These are phyloP conservation scores for Byssothecium circinans DNA, from an alignment of 2,329 filamentous ascomycete species.

Conservation along the genomic window DNA sequence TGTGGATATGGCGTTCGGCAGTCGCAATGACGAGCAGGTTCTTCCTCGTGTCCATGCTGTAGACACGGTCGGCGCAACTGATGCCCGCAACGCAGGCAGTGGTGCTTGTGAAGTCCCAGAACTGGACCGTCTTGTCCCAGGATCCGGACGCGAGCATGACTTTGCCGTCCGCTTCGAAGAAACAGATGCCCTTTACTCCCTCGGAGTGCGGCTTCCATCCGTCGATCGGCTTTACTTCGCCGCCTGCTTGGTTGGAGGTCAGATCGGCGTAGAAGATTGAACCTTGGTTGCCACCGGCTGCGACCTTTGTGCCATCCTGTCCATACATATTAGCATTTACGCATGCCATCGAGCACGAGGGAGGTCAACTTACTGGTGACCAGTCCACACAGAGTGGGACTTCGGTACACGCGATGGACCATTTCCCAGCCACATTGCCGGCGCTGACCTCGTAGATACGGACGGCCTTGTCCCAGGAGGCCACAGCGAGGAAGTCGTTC, in stretches of 20 bases:
- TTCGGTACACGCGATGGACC: slow-evolving; percentile 71
- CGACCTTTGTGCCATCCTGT: slow-evolving; percentile 87
- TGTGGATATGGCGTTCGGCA: slow-evolving; percentile 93
- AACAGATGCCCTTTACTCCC: slow-evolving; percentile 76
- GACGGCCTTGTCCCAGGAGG: slow-evolving; percentile 98
- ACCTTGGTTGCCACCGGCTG: slow-evolving; percentile 88
- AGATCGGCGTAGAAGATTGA: slow-evolving; percentile 87
- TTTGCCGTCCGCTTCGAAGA: slow-evolving; percentile 60
- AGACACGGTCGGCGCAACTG: slow-evolving; percentile 74
- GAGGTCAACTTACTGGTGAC: slow-evolving; percentile 68
- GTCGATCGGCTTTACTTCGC: slow-evolving; percentile 49
- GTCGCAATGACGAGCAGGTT: slow-evolving; percentile 89
- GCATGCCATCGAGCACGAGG: background rate
- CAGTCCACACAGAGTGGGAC: slow-evolving; percentile 85
- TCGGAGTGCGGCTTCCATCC: slow-evolving; percentile 77
- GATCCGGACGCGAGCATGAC: slow-evolving; percentile 90
- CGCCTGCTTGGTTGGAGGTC: slow-evolving; percentile 45
- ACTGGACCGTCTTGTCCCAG: slow-evolving; percentile 89
- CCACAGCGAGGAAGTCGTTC: slow-evolving; percentile 80
- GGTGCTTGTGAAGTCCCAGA: slow-evolving; percentile 74
- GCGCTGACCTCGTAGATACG: slow-evolving; percentile 91
- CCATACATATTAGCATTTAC: slow-evolving; percentile 14
- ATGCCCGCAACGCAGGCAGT: slow-evolving; percentile 65
- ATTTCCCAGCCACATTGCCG: slow-evolving; percentile 75
- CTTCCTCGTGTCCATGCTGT: slow-evolving; percentile 88